These are phyloP conservation scores for Diaporthe vexans DNA, from an alignment of 2,329 filamentous ascomycete species.

Conservation along the genomic window DNA sequence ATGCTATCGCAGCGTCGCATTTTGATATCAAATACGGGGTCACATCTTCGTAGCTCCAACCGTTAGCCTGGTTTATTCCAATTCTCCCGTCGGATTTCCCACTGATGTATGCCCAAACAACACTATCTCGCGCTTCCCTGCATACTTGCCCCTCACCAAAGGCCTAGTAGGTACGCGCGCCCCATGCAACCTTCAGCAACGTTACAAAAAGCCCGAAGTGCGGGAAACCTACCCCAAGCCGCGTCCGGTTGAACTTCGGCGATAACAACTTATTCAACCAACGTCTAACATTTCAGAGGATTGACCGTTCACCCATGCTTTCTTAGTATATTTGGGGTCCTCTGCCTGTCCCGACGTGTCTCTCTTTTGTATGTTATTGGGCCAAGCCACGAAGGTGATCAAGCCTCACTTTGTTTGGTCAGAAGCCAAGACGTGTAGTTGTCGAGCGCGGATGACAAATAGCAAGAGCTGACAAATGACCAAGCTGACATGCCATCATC, in stretches of 20 bases:
- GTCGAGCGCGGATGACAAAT: background rate
- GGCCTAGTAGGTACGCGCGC: background rate
- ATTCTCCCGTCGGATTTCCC: constrained; percentile 16
- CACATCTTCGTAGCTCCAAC: background rate
- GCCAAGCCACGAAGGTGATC: background rate
- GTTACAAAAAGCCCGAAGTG: constrained; percentile 1
- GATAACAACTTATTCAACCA: no score
- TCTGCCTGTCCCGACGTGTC: no score
- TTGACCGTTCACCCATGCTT: no score
- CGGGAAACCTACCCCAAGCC: no score
- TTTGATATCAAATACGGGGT: background rate
- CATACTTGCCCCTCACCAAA: background rate
- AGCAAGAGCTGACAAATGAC: constrained; percentile 1
- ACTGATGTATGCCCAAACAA: background rate
- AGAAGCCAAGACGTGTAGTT: background rate
- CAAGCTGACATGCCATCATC: background rate
- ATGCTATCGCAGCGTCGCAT: background rate
- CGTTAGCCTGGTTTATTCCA: background rate
- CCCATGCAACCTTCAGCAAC: constrained; percentile 12
- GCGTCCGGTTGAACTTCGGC: no score
- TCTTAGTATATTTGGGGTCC: no score
- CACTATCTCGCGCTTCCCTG: background rate
- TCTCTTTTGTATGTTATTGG: background rate
- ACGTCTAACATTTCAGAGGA: no score
- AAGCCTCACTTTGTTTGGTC: background rate